Evolutionary conservation across 108 stramenopile genomes (phyloP), one percentile per base, ranked within the genome.

Genomic region (Mayamaea pseudoterrestris): DNA sequence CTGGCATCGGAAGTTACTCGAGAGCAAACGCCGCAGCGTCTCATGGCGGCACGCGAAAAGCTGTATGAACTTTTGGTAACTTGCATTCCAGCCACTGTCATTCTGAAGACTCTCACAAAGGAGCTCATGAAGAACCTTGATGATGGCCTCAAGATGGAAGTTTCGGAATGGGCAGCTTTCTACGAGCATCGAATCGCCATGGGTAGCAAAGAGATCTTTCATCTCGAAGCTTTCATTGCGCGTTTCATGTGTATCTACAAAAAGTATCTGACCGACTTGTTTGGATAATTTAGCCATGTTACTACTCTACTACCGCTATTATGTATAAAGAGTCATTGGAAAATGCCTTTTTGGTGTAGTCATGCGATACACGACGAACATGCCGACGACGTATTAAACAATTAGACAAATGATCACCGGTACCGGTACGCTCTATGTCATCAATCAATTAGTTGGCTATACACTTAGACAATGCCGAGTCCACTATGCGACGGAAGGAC

Each of bases 231-330:
- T 2, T 99, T 99, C 64, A 63, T 98, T 30, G 95, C 95, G 31
- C 95, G 95, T 70, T 95, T 80, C 67, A 97, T 99, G 98, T 78
- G 83, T 4, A 58, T 95, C 42, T 98, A 98, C 76, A 95, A 95
- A 60, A 68, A 70, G 40, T 98, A 83, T 65, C 50, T 97, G 14
- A 86, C 74, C 25, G 82, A 83, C 28, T 26, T 94, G 49, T 94
- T 94, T 65, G 93, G 50, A 28, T 80, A 69, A 32, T 49, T 49
- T 16, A n/a, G n/a, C n/a, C n/a, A n/a, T n/a, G n/a, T 16, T 42
- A 16, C 41, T 42, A 16, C 41, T 42, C 14, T 16, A 18, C 17
- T 16, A 11, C 17, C 41, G n/a, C 41, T 16, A 42, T 42, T 18
- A 18, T n/a, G n/a, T 11, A 34, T 8, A 34, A 34, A 12, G 32